Evolutionary conservation across 1,139 yeast species (phyloP), one percentile per base, ranked within the genome.

Genomic region (Lodderomyces oxycetoniae): DNA sequence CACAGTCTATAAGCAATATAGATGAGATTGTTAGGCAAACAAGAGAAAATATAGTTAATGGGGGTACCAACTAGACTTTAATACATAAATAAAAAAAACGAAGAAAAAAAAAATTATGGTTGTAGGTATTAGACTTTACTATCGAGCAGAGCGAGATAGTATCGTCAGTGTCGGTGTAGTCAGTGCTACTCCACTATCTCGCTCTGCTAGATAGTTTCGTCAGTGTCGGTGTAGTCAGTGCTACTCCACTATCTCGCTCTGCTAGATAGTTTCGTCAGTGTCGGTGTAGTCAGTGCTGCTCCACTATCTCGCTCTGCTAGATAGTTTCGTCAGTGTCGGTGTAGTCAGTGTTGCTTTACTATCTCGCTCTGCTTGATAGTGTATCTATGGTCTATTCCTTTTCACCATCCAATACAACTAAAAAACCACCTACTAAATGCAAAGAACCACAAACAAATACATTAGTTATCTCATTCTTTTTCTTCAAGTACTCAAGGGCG

Each of bases 401-500:
- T 34, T 64, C 66, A 28, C 61, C 58, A 44, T 86, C 95, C 33
- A 86, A 64, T 5, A 89, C 96, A 2, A 88, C 91, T 33, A 91
- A 63, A 39, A 91, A 74, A 0, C 98, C 98, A 13, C 99, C 98
- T 8, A 91, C 95, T 36, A 93, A 65, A 56, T 89, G 96, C 43
- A 93, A 65, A 16, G 97, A 89, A 2, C 99, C 99, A 42, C 95
- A 85, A 1, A 88, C 96, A 60, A 88, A 81, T 1, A 88, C 94
- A 45, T 88, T 89, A 14, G 79, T 61, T 10, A 53, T 34, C 10
- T 45, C 51, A 8, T 54, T 40, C n/a, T 20, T 20, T 49, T 57
- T 58, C 43, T 71, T 64, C 36, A 74, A 63, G 44, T 71, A 65
- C 26, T 75, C 68, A 11, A 80, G 74, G 5, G 91, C 79, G 1